phyloP scores from a whole-genome alignment of 2,329 filamentous ascomycete genomes.

The Ophiostoma tasmaniense region DNA sequence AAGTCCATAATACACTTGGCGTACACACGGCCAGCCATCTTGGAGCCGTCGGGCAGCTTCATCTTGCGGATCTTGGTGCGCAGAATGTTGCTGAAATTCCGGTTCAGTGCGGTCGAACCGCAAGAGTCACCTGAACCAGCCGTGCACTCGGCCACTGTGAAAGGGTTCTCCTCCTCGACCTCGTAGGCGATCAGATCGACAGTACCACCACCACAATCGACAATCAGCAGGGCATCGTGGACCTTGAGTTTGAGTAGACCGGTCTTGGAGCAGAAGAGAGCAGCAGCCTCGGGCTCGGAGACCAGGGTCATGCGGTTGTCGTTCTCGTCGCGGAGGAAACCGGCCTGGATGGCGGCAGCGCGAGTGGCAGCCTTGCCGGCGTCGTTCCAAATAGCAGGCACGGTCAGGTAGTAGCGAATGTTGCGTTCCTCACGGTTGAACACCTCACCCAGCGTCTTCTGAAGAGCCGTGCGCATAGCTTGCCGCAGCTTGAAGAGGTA shows the following conservation, averaged over 20 bases:
- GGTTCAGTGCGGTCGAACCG: slow-evolving; percentile 94
- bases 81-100: slow-evolving; percentile 96
- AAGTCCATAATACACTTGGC: slow-evolving; percentile 99
- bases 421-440: slow-evolving; percentile 98
- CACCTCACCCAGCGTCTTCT: slow-evolving; percentile 94
- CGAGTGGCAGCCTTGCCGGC: slow-evolving; percentile 94
- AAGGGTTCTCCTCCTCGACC: slow-evolving; percentile 94
- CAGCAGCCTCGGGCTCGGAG: slow-evolving; percentile 92
- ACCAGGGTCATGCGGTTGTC: slow-evolving; percentile 92
- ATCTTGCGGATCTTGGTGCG: slow-evolving; percentile 98
- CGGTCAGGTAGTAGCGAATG: slow-evolving; percentile 94
- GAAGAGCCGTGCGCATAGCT: slow-evolving; percentile 89
- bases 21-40: slow-evolving; percentile 95
- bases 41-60: slow-evolving; percentile 95
- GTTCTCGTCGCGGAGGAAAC: slow-evolving; percentile 93
- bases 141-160: slow-evolving; percentile 94
- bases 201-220: slow-evolving; percentile 96
- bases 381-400: slow-evolving; percentile 99
- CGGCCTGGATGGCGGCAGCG: slow-evolving; percentile 91
- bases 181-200: slow-evolving; percentile 99
- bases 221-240: slow-evolving; percentile 96
- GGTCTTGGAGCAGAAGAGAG: slow-evolving; percentile 95
- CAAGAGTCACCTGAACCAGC: slow-evolving; percentile 96
- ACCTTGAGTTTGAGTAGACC: slow-evolving; percentile 93
- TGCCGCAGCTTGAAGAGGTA: slow-evolving; percentile 97